Base-by-base conservation (phyloP, 208 protist genomes). In the Wallacemonas rigidus region DNA sequence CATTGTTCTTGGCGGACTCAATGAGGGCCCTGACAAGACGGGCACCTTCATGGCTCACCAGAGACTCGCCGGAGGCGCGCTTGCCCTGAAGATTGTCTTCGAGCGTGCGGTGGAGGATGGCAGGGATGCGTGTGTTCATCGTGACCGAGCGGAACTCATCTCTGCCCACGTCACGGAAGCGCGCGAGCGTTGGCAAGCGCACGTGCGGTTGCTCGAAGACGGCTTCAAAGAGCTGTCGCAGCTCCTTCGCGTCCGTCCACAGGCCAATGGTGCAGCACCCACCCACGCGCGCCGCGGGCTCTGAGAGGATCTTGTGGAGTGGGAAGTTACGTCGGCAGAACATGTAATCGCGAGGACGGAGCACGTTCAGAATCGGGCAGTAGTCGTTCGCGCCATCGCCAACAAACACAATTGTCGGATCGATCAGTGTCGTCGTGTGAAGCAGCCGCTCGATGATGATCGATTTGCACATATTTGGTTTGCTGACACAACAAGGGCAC, bases 401-500 rank as follows among this genome's bases (percentile, higher is more conserved):
- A 26, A 96, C 68, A 71, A 93, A 96, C 61, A 96, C 88, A 60
- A 96, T 81, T 2, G 92, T 96, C 8, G 89, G 88, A 73, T 96
- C 91, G 50, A 93, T 85, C n/a, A 93, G 82, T 14, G 64, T 78
- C 26, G 86, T 95, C 2, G 81, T 91, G 63, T 87, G 74, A 48
- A 96, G 79, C 6, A 94, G 58, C 0, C 88, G 83, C 35, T 93
- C 77, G 53, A 96, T 89, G 54, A 94, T 92, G 26, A 69, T 79
- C 15, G 85, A 88, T 74, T 96, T 96, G 74, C 91, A 95, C 86
- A 96, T 96, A 76, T 94, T 93, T 38, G 86, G 89, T 67, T 85
- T 88, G 8, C 76, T 71, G 14, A 71, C 64, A 71, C 91, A 96
- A 77, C 71, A 83, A 41, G 56, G 51, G 73, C 91, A 96, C 51